These are phyloP conservation scores for Datisca glomerata DNA, from an alignment of 306 rosid genomes.

Conservation along the genomic window DNA sequence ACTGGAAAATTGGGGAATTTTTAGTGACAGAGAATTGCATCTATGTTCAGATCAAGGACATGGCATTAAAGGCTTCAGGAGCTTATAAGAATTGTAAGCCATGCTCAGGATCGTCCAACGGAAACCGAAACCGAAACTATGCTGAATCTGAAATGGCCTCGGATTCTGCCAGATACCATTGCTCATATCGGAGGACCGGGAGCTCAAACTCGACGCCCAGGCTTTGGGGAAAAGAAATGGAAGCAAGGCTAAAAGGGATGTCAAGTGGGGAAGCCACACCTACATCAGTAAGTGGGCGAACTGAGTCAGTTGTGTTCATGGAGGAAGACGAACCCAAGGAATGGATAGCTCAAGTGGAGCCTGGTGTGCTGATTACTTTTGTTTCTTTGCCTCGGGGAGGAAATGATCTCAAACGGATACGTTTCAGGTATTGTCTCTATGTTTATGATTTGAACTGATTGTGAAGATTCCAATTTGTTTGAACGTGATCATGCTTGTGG, in stretches of 20 bases:
- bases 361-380: constrained; percentile 88
- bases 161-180: constrained; percentile 68
- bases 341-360: constrained; percentile 92
- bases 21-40: constrained; percentile 11
- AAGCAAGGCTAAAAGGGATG: constrained; percentile 59
- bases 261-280: constrained; percentile 95
- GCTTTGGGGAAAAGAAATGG: constrained; percentile 84
- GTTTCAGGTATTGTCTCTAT: constrained; percentile 52
- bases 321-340: constrained; percentile 87
- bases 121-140: constrained; percentile 32
- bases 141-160: constrained; percentile 73
- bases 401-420: constrained; percentile 77
- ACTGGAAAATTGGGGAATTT: neutral
- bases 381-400: constrained; percentile 85
- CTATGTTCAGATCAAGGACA: constrained; percentile 74
- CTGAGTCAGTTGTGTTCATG: constrained; percentile 46
- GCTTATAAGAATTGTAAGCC: constrained; percentile 93
- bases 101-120: constrained; percentile 60
- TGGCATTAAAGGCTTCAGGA: constrained; percentile 94
- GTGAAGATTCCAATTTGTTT: constrained; percentile 19
- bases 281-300: constrained; percentile 44
- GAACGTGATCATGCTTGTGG: constrained; percentile 29
- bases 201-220: constrained; percentile 83
- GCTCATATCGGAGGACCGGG: constrained; percentile 63
- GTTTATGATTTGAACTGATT: constrained; percentile 6